Evolutionary conservation across 352 stramenopile genomes (phyloP).

Genomic region (Pythium utonaiense): DNA sequence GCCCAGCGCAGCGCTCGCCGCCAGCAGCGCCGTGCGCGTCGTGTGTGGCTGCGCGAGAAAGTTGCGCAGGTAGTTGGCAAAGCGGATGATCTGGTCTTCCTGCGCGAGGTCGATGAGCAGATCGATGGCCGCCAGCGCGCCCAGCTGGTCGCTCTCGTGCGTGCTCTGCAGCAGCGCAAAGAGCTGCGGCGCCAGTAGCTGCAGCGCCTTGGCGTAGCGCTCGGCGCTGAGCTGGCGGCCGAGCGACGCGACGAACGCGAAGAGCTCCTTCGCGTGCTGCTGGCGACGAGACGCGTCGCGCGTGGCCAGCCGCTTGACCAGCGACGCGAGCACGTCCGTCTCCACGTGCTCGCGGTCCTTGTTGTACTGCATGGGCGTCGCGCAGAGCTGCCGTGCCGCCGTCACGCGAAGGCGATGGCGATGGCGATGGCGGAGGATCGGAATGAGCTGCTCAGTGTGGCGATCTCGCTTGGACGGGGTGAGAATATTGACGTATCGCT

Average conservation of each 20-base stretch:
- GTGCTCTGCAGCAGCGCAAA: slow-evolving; percentile 64
- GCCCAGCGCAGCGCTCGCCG: slow-evolving; percentile 74
- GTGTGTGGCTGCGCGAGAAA: slow-evolving; percentile 77
- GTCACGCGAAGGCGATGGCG: neutral
- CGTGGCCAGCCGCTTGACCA: slow-evolving; percentile 59
- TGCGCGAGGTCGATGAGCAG: slow-evolving; percentile 77
- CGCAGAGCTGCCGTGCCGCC: neutral
- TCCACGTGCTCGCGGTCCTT: slow-evolving; percentile 73
- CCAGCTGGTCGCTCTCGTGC: slow-evolving; percentile 65
- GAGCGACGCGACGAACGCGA: slow-evolving; percentile 57
- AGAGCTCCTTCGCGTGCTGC: slow-evolving; percentile 52
- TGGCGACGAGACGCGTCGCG: slow-evolving; percentile 32
- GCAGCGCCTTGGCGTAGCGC: slow-evolving; percentile 71
- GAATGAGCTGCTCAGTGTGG: no score
- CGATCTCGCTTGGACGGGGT: neutral
- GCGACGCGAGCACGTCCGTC: slow-evolving; percentile 37
- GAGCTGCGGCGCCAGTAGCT: slow-evolving; percentile 72
- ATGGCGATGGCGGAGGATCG: neutral
- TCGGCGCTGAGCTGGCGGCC: slow-evolving; percentile 76
- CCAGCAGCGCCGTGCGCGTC: slow-evolving; percentile 52
- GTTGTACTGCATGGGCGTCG: slow-evolving; percentile 25
- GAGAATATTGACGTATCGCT: neutral
- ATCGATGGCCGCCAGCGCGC: slow-evolving; percentile 71
- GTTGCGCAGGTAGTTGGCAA: slow-evolving; percentile 88
- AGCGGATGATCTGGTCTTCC: slow-evolving; percentile 88